Evolutionary conservation across 2,329 filamentous ascomycete species (phyloP).

Genomic region (Coniochaeta sp.): DNA sequence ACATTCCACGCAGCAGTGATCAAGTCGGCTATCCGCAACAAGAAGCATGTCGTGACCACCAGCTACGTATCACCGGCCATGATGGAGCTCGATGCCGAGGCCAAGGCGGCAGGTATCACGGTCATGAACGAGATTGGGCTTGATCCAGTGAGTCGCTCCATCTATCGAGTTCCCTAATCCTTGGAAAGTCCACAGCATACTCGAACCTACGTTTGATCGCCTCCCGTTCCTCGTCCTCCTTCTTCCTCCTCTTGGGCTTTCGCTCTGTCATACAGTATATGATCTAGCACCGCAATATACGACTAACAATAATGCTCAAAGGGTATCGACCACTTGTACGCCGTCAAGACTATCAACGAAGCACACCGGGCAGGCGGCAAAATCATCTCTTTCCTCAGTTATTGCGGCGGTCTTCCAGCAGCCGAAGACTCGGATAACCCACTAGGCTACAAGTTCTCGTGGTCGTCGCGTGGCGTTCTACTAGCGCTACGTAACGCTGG

Average conservation of each 20-base stretch:
- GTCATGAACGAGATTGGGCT: slow-evolving; percentile 96
- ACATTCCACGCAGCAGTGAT: slow-evolving; percentile 83
- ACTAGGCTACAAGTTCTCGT: slow-evolving; percentile 87
- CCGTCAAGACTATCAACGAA: slow-evolving; percentile 78
- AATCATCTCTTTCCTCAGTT: slow-evolving; percentile 73
- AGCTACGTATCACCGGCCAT: slow-evolving; percentile 90
- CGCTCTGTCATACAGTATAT: too few species aligned
- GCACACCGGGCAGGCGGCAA: slow-evolving; percentile 86
- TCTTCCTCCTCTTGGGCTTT: too few species aligned
- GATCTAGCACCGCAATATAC: too few species aligned
- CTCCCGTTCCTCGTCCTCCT: too few species aligned
- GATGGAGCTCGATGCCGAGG: slow-evolving; percentile 74
- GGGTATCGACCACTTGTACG: slow-evolving; percentile 66
- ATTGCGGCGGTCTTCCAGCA: slow-evolving; percentile 73
- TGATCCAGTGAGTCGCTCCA: too few species aligned
- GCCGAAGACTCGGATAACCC: slow-evolving; percentile 78
- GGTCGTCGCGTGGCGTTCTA: slow-evolving; percentile 73
- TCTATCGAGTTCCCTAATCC: too few species aligned
- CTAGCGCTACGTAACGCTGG: slow-evolving; percentile 82
- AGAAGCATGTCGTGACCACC: slow-evolving; percentile 95
- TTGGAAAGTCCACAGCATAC: too few species aligned
- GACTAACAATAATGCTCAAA: too few species aligned
- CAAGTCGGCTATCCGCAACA: slow-evolving; percentile 84
- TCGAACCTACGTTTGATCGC: too few species aligned
- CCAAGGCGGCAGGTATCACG: slow-evolving; percentile 87